Conservation (phyloP, 176 grass and related monocot genomes). For the Elymus sibiricus region DNA sequence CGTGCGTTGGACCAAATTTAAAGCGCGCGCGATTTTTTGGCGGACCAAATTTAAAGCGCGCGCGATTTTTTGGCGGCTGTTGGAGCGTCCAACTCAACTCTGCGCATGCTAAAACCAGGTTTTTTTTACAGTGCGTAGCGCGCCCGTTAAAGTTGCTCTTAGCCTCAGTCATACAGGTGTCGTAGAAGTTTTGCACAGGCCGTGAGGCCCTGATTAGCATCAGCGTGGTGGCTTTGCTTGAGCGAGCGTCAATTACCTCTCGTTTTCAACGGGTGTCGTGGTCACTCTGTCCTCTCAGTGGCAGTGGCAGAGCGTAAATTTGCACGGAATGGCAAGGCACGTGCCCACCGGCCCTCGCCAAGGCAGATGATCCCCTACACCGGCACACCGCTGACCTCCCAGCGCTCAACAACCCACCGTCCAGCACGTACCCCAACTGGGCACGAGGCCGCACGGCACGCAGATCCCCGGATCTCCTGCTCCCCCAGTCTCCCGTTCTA, state of each 20-base stretch:
- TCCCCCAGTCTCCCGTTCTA: not conserved
- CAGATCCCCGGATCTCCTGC: conserved; percentile 14
- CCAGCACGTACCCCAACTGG: not conserved
- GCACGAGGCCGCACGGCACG: not conserved
- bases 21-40: too few species aligned
- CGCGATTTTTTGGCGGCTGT: too few species aligned
- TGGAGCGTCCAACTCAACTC: too few species aligned
- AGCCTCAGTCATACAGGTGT: too few species aligned
- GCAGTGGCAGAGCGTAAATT: too few species aligned
- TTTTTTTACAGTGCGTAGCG: too few species aligned
- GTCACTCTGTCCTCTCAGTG: not conserved
- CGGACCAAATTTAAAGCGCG: too few species aligned
- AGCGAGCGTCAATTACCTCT: not conserved
- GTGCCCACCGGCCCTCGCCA: conserved; percentile 17
- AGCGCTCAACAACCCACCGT: not conserved
- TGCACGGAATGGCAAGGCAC: conserved; percentile 6
- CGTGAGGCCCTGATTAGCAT: too few species aligned
- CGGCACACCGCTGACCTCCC: not conserved
- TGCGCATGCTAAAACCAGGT: too few species aligned
- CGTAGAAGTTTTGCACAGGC: too few species aligned
- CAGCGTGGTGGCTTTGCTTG: not conserved
- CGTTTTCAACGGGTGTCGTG: not conserved
- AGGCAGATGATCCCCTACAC: conserved; percentile 3
- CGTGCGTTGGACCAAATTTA: too few species aligned
- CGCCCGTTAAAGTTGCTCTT: too few species aligned